Conservation (phyloP, 164 flowering plant genomes). For the Brasenia schreberi region DNA sequence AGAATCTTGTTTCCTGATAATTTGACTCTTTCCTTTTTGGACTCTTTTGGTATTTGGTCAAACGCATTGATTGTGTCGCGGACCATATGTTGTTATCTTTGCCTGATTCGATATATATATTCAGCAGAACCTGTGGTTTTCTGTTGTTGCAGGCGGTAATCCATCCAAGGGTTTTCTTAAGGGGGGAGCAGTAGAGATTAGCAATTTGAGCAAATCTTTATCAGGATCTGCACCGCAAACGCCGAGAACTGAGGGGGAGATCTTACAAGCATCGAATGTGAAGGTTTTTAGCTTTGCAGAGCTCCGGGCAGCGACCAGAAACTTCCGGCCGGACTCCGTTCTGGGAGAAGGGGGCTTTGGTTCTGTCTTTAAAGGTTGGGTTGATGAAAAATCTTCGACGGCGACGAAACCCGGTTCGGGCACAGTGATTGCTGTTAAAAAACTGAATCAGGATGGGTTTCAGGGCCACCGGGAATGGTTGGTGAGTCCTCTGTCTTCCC, state of each 20-base stretch:
- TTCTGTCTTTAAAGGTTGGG: constrained; percentile 81
- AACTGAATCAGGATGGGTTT: constrained; percentile 57
- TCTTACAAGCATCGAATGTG: constrained; percentile 43
- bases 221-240: constrained; percentile 25
- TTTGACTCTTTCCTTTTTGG: too few species aligned
- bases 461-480: constrained; percentile 87
- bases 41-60: too few species aligned
- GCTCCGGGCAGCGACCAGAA: constrained; percentile 58
- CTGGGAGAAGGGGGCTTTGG: constrained; percentile 93
- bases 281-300: constrained; percentile 54
- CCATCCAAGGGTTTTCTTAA: constrained; percentile 16
- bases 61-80: too few species aligned
- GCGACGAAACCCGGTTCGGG: constrained; percentile 70
- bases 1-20: too few species aligned
- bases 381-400: constrained; percentile 46
- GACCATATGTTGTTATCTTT: too few species aligned
- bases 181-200: constrained; percentile 19
- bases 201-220: constrained; percentile 28
- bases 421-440: constrained; percentile 62
- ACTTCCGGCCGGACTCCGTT: constrained; percentile 82
- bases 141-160: not conserved
- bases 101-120: too few species aligned
- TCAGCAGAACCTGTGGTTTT: not conserved
- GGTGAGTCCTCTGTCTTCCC: constrained; percentile 30
- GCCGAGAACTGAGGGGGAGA: constrained; percentile 59